Conservation (phyloP, 2,329 filamentous ascomycete species). For the Fusarium sp. region DNA sequence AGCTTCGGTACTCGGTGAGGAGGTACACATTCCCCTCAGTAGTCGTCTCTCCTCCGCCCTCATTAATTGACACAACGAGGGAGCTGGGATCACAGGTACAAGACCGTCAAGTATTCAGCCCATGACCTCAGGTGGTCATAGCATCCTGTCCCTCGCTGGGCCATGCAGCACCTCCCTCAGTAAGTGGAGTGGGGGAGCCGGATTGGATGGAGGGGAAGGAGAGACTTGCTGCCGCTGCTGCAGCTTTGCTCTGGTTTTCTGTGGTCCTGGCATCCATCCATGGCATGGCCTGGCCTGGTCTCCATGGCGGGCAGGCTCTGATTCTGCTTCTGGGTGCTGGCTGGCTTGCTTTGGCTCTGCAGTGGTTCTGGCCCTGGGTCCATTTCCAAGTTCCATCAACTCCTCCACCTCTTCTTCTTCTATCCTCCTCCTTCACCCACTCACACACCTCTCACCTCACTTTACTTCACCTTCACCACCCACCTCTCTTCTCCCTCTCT, state of each 20-base stretch:
- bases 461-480: constrained; percentile 46
- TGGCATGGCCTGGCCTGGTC: neutral
- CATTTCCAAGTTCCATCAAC: constrained; percentile 22
- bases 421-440: constrained; percentile 31
- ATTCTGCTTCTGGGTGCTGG: constrained; percentile 16
- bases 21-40: constrained; percentile 17
- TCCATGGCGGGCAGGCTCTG: constrained; percentile 5
- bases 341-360: constrained; percentile 6
- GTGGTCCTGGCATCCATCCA: neutral
- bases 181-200: neutral
- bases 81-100: constrained; percentile 8
- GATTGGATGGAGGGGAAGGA: neutral
- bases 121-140: constrained; percentile 18
- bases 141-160: constrained; percentile 22
- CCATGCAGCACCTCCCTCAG: constrained; percentile 19
- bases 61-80: neutral
- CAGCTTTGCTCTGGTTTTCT: constrained; percentile 1
- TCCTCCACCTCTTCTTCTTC: constrained; percentile 32
- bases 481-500: constrained; percentile 38
- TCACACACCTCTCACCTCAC: constrained; percentile 43
- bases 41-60: neutral
- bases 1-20: constrained; percentile 3
- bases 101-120: constrained; percentile 3
- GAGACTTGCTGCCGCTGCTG: constrained; percentile 12
- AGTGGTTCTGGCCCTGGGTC: constrained; percentile 28